Evolutionary conservation across 345 rosid genomes (phyloP), one percentile per base, ranked within the genome.

Genomic region (Pistacia atlantica): DNA sequence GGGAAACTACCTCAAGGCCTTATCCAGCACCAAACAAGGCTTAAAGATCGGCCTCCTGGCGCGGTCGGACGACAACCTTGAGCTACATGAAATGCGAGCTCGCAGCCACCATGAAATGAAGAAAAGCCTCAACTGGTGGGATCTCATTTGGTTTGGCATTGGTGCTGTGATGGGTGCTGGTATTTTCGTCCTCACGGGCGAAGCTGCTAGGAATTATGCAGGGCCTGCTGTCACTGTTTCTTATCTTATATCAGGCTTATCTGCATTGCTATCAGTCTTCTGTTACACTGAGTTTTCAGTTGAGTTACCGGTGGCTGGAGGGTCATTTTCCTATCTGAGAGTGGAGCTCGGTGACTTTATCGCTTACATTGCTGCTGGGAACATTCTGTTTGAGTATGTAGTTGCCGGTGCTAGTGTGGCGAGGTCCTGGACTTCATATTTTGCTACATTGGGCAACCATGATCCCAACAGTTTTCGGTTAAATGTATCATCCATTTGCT

Each of bases 331-430:
- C 0, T 89, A 89, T 31, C 78, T 91, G 16, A 75, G 98, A 59
- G 92, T 94, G 11, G 97, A 94, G 87, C 89, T 94, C 0, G 97
- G 98, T 1, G 97, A 92, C 69, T 92, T 92, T 62, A 57, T 86
- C 31, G 97, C 95, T 1, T 92, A 83, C 83, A 85, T 92, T 22
- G 92, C 92, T 0, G 98, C 97, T 0, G 97, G 98, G 4, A 94
- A 92, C 83, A 92, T 92, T 77, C 87, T 94, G 6, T 87, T 94
- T 11, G 97, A 94, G 79, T 84, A 93, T 69, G 79, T 89, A 3
- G 87, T 94, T 7, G 85, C 87, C 0, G 93, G 97, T 1, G 97
- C 98, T 49, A 91, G 90, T 8, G 97, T 94, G 51, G 85, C 97
- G 4, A 86, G 97, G 35, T 84, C 97, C 0, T 94, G 95, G 97